phyloP scores from a whole-genome alignment of 176 grass and related monocot genomes.

The maize (Zea mays) region DNA sequence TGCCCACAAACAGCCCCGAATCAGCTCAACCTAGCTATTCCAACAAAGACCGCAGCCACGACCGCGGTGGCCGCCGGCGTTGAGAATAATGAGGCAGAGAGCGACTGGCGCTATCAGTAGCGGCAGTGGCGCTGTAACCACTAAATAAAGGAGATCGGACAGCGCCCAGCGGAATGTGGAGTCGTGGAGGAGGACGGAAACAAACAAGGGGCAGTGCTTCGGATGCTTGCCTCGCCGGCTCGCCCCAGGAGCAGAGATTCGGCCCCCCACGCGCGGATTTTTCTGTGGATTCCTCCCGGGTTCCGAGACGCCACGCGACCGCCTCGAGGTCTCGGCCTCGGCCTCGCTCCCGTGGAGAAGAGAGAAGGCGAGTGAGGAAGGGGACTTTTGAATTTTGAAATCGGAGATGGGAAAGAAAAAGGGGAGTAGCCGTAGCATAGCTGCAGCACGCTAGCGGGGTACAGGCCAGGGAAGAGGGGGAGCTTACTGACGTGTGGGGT shows the following conservation, averaged over 20 bases:
- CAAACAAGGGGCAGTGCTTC: slow-evolving; percentile 37
- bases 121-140: background rate
- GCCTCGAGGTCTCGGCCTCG: slow-evolving; percentile 23
- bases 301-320: slow-evolving; percentile 39
- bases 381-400: slow-evolving; percentile 56
- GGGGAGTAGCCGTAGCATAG: slow-evolving; percentile 48
- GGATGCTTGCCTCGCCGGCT: slow-evolving; percentile 42
- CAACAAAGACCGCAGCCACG: background rate
- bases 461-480: background rate
- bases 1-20: background rate
- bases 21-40: background rate
- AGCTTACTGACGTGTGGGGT: slow-evolving; percentile 1
- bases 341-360: background rate
- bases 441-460: background rate
- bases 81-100: background rate
- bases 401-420: background rate
- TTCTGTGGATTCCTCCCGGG: slow-evolving; percentile 39
- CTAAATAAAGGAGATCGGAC: slow-evolving; percentile 13
- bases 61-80: background rate
- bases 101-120: background rate
- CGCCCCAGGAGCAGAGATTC: background rate
- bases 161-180: background rate
- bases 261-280: slow-evolving; percentile 36
- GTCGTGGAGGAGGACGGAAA: background rate
- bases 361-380: background rate